A percentile compares a stretch with the other conserved stretches of the same genome.
These are phyloP conservation scores for Globisporangium spiculum DNA, from an alignment of 352 stramenopile species.

Conservation along the genomic window DNA sequence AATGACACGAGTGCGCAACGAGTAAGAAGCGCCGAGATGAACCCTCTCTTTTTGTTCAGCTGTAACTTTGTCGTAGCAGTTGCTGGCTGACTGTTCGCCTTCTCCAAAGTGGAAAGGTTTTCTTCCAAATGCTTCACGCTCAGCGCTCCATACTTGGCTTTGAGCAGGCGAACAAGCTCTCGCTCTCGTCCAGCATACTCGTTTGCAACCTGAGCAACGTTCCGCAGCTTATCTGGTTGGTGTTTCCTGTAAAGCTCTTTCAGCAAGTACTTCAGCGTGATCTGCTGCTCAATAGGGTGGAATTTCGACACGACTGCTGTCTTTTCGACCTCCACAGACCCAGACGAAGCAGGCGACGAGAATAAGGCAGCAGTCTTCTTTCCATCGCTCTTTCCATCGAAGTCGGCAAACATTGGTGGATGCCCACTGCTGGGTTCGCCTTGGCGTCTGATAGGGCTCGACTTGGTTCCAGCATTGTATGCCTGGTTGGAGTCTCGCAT, in stretches of 20 bases:
- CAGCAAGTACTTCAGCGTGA: constrained; percentile 56
- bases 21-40: constrained; percentile 18
- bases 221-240: constrained; percentile 71
- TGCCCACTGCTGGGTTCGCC: constrained; percentile 10
- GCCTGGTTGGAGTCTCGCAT: not conserved
- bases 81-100: constrained; percentile 25
- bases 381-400: not conserved
- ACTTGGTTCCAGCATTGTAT: not conserved
- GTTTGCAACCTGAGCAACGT: constrained; percentile 48
- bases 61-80: constrained; percentile 1
- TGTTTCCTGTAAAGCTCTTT: constrained; percentile 74
- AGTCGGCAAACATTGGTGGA: not conserved
- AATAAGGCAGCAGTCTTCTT: not conserved
- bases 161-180: constrained; percentile 55
- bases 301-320: not conserved
- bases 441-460: constrained; percentile 9
- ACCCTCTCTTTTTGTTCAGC: constrained; percentile 2
- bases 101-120: constrained; percentile 48
- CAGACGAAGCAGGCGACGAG: not conserved
- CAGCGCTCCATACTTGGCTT: constrained; percentile 68
- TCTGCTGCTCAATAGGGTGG: not conserved
- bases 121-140: constrained; percentile 73
- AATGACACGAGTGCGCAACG: constrained; percentile 10
- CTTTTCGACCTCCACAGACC: not conserved
- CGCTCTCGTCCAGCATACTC: constrained; percentile 67